phyloP scores from a whole-genome alignment of 225 moss, liverwort and hornwort genomes.

The Polytrichum formosum region DNA sequence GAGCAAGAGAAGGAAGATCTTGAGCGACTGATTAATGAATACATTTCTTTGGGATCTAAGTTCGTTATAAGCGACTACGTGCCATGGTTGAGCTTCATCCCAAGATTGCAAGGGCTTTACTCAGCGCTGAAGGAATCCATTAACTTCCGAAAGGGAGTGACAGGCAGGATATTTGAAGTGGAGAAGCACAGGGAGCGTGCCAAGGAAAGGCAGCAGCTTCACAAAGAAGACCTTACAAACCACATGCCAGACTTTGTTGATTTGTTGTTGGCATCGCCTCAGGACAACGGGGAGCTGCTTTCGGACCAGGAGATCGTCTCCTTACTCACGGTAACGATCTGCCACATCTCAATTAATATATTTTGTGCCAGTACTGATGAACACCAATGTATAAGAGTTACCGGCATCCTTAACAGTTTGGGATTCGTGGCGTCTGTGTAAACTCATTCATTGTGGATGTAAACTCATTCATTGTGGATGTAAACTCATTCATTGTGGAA shows the following conservation, averaged over 20 bases:
- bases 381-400: too few relatives aligned
- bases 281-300: conserved; percentile 29
- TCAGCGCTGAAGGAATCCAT: conserved; percentile 11
- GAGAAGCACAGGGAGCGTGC: conserved; percentile 35
- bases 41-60: conserved; percentile 7
- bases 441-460: too few relatives aligned
- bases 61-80: conserved; percentile 34
- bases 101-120: conserved; percentile 29
- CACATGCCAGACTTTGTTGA: conserved; percentile 57
- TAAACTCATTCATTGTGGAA: too few relatives aligned
- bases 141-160: conserved; percentile 13
- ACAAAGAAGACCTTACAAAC: not conserved
- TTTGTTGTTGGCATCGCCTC: conserved; percentile 37
- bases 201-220: conserved; percentile 17
- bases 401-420: too few relatives aligned
- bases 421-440: too few relatives aligned
- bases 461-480: too few relatives aligned
- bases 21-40: conserved; percentile 8
- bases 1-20: conserved; percentile 34
- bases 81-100: conserved; percentile 20
- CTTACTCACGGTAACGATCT: conserved; percentile 25
- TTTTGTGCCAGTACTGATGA: too few relatives aligned
- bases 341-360: too few relatives aligned
- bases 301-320: conserved; percentile 24
- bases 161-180: conserved; percentile 37